Evolutionary conservation across 1,284 basidiomycete genomes (phyloP), one percentile per base, ranked within the genome.

Genomic region (Trametes polyzona): DNA sequence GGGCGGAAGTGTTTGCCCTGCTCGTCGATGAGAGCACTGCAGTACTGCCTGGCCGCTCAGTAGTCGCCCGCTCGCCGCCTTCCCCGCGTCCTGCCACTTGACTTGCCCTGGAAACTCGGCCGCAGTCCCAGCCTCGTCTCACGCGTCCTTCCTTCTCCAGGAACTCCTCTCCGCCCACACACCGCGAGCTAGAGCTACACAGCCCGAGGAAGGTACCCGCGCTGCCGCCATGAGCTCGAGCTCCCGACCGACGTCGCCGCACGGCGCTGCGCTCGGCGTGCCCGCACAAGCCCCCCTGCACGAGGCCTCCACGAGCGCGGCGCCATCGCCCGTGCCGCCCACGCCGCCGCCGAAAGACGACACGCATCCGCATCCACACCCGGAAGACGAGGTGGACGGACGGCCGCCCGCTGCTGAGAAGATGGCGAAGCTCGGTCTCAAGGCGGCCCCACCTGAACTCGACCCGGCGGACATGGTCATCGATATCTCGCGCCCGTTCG

Each of bases 401-500:
- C 32, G 23, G 3, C 37, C 37, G 29, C 16, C 52, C 32, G 40
- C 43, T 10, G 41, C 52, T 23, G 24, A 47, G 5, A 48, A 33
- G 41, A 55, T 61, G 56, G 32, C 53, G 19, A 58, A 37, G 36
- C 52, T 52, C 5, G 56, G 53, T 4, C 5, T 52, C 16, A 55
- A 43, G 39, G 44, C 55, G 24, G 49, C 37, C 7, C 56, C 49
- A 9, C 52, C 53, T 16, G 59, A 52, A 21, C 14, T 49, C 26
- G 44, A 46, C 44, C 57, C 58, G 29, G 61, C 61, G 52, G 27
- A 59, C 40, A 36, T 55, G 40, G 52, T 59, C 29, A 63, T 63
- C 32, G 57, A 59, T 55, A 63, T 62, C 47, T 54, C 56, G 26
- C 37, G 60, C 35, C 59, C 59, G 8, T 39, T 21, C 24, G 36